A percentile compares a stretch with the other conserved stretches of the same genome.
phyloP scores from a whole-genome alignment of 257 asterid species.

The Avicennia marina region DNA sequence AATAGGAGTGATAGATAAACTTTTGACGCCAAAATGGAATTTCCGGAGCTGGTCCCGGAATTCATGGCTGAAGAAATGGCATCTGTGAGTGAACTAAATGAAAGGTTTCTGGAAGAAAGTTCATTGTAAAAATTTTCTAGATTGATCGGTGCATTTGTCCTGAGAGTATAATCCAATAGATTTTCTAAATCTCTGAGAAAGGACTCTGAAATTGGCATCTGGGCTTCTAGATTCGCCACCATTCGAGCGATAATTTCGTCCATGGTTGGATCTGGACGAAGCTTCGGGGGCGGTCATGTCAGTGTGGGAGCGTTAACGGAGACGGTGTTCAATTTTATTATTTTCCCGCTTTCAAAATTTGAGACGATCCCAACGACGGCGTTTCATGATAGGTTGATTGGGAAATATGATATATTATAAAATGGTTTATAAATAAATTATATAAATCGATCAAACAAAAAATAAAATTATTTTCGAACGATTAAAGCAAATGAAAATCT shows the following conservation, averaged over 20 bases:
- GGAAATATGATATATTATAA: no score
- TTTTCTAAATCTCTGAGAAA: conserved; percentile 48
- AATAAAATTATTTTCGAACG: no score
- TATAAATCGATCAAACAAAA: no score
- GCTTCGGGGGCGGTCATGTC: conserved; percentile 4
- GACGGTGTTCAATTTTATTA: conserved; percentile 39
- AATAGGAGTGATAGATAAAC: conserved; percentile 66
- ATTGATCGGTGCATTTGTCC: conserved; percentile 48
- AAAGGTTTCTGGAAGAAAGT: conserved; percentile 56
- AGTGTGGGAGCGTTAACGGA: neutral
- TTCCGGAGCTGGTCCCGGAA: conserved; percentile 36
- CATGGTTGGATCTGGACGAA: conserved; percentile 39
- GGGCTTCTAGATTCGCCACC: conserved; percentile 47
- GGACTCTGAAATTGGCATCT: conserved; percentile 39
- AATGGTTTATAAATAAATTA: no score
- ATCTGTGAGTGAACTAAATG: conserved; percentile 31
- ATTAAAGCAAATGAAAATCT: no score
- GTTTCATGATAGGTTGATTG: neutral
- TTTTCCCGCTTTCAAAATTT: conserved; percentile 43
- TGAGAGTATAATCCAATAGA: conserved; percentile 52
- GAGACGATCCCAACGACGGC: conserved; percentile 4
- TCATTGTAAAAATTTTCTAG: conserved; percentile 49
- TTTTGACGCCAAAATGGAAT: conserved; percentile 60
- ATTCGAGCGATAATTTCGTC: conserved; percentile 55
- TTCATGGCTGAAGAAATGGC: conserved; percentile 71